Conservation (phyloP, 805 yeast species). For the Saccharomycopsis synnaedendra region DNA sequence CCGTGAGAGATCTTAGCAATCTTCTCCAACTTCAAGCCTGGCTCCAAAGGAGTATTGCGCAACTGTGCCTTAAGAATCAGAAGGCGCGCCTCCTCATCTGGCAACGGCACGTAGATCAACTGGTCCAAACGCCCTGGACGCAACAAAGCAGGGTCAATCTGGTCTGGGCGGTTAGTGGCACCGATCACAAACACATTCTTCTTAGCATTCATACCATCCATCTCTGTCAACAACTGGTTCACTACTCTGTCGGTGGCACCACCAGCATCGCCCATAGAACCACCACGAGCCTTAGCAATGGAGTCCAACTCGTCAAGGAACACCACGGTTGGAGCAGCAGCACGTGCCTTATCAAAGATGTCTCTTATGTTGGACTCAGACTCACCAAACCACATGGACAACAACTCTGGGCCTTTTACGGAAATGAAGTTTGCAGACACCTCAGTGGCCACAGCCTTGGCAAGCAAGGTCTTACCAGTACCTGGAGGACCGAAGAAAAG, state of each 20-base stretch:
- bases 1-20: slow-evolving; percentile 95
- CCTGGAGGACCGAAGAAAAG: slow-evolving; percentile 99
- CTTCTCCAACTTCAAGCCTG: slow-evolving; percentile 79
- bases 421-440: slow-evolving; percentile 97
- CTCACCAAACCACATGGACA: slow-evolving; percentile 99
- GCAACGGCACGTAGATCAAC: slow-evolving; percentile 95
- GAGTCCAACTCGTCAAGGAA: slow-evolving; percentile 97
- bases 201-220: slow-evolving; percentile 99
- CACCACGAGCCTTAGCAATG: slow-evolving; percentile 95
- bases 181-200: slow-evolving; percentile 98
- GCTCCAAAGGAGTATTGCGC: slow-evolving; percentile 97
- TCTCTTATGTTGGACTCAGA: slow-evolving; percentile 96
- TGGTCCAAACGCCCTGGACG: slow-evolving; percentile 99
- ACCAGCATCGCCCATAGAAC: slow-evolving; percentile 83
- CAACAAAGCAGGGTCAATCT: slow-evolving; percentile 95
- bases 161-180: slow-evolving; percentile 99
- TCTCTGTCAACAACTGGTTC: slow-evolving; percentile 89
- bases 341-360: slow-evolving; percentile 96
- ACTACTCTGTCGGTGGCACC: slow-evolving; percentile 96
- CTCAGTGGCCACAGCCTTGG: slow-evolving; percentile 98
- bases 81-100: slow-evolving; percentile 89
- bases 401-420: slow-evolving; percentile 92
- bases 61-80: slow-evolving; percentile 92
- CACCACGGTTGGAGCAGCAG: slow-evolving; percentile 99
- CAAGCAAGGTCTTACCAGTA: slow-evolving; percentile 97